Evolutionary conservation across 129 eudicot genomes (phyloP).

Genomic region (Dittrichia graveolens): DNA sequence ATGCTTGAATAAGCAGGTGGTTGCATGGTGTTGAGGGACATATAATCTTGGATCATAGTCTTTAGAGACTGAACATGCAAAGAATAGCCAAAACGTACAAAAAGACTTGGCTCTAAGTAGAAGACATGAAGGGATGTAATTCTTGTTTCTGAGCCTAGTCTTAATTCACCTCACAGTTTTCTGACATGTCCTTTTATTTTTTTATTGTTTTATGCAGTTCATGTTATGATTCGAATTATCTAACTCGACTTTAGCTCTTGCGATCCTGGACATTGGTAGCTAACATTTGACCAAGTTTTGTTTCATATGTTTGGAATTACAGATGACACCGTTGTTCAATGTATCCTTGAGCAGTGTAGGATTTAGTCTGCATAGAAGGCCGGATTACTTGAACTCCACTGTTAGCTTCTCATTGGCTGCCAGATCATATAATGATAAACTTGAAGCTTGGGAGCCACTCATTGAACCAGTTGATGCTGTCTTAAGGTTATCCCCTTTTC

Average conservation of each 20-base stretch:
- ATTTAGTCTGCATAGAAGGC: constrained; percentile 73
- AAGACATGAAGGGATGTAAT: too few species aligned
- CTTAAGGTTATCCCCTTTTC: constrained; percentile 55
- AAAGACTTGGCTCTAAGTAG: too few species aligned
- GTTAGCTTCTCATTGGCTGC: constrained; percentile 87
- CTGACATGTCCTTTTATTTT: too few species aligned
- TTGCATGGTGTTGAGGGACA: too few species aligned
- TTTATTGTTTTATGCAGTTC: neutral
- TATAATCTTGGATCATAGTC: too few species aligned
- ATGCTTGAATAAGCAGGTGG: too few species aligned
- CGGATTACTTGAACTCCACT: constrained; percentile 69
- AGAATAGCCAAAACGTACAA: too few species aligned
- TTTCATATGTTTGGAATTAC: constrained; percentile 38
- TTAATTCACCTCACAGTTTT: too few species aligned
- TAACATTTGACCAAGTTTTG: neutral
- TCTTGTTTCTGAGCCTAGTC: too few species aligned
- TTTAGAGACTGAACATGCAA: too few species aligned
- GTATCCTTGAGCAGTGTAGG: constrained; percentile 75
- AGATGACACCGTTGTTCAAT: constrained; percentile 96
- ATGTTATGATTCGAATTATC: neutral
- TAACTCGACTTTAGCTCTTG: neutral
- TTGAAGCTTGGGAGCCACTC: constrained; percentile 97
- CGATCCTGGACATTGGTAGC: constrained; percentile 13
- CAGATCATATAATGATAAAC: constrained; percentile 91
- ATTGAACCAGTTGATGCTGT: constrained; percentile 94